Evolutionary conservation across 768 basidiomycete genomes (phyloP), one percentile per base, ranked within the genome.

Genomic region (Leucosporidium scottii): DNA sequence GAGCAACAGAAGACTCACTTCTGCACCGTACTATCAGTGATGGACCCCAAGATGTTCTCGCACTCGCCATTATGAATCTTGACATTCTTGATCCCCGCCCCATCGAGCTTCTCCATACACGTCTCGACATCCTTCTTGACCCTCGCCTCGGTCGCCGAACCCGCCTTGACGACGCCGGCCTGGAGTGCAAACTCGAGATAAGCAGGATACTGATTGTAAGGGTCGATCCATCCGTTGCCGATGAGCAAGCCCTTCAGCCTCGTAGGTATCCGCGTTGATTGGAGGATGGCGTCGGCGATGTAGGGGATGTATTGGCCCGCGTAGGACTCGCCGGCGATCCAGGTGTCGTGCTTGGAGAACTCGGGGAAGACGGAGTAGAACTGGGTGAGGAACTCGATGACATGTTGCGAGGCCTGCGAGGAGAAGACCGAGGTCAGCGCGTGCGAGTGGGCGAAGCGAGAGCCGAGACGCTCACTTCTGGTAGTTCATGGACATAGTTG

Each of bases 281-380:
- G 39, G 17, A 69, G n/a, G 36, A 67, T 62, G 3, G 68, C 75
- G 80, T 73, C 75, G 87, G 91, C 91, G 74, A 93, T 93, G 78
- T 91, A 94, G 5, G 96, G 96, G 74, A 99, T 94, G 81, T 89
- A 98, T 80, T 98, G 94, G 25, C 96, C 96, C 30, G 93, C 96
- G 77, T 86, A 99, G 67, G 90, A 92, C 82, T 99, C 96, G 65
- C 96, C 96, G 0, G 89, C 90, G 4, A 99, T 79, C 78, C 93
- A 99, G 13, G 93, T 96, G 78, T 98, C 94, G 76, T 90, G 83
- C 44, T 79, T 78, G 70, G 82, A 76, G 76, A 91, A 89, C 75
- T 99, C 93, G 0, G 96, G 96, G 74, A 99, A 99, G 39, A 97
- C 84, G 27, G 80, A 74, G 80, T 97, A 97, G 76, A 96, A 93